Percentiles rank a stretch among this genome's conserved stretches.
Conservation (phyloP, 257 asterid species). For the Thymus mandschuricus region DNA sequence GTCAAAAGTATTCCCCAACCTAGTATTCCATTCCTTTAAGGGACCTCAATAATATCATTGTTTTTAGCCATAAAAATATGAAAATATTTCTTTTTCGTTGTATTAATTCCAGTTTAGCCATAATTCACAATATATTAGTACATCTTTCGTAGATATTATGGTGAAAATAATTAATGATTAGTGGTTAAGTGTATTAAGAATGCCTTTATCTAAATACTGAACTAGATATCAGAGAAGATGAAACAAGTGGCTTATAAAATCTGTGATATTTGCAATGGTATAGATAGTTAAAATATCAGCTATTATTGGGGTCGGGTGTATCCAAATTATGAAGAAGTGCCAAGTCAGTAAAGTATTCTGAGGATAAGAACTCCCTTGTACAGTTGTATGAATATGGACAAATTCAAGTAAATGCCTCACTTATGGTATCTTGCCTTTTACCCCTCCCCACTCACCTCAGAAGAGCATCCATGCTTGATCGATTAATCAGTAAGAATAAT, state of each 20-base stretch:
- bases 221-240: too few relatives aligned
- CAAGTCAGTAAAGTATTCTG: conserved; percentile 26
- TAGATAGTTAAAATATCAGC: conserved; percentile 14
- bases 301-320: conserved; percentile 1
- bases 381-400: conserved; percentile 18
- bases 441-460: neutral
- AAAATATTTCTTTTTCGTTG: neutral
- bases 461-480: neutral
- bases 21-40: conserved; percentile 26
- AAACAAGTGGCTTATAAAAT: too few relatives aligned
- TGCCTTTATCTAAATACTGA: too few relatives aligned
- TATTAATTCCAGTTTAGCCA: too few relatives aligned
- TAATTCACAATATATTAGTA: too few relatives aligned
- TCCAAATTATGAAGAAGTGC: conserved; percentile 25
- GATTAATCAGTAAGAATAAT: neutral
- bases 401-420: conserved; percentile 22
- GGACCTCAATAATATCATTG: conserved; percentile 19
- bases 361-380: conserved; percentile 36
- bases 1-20: conserved; percentile 25
- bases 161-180: too few relatives aligned
- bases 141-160: too few relatives aligned
- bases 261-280: too few relatives aligned
- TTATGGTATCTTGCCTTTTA: conserved; percentile 14
- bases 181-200: too few relatives aligned
- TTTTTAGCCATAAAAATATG: neutral